These are phyloP conservation scores for Vishniacozyma victoriae DNA, from an alignment of 768 basidiomycete species.

Conservation along the genomic window DNA sequence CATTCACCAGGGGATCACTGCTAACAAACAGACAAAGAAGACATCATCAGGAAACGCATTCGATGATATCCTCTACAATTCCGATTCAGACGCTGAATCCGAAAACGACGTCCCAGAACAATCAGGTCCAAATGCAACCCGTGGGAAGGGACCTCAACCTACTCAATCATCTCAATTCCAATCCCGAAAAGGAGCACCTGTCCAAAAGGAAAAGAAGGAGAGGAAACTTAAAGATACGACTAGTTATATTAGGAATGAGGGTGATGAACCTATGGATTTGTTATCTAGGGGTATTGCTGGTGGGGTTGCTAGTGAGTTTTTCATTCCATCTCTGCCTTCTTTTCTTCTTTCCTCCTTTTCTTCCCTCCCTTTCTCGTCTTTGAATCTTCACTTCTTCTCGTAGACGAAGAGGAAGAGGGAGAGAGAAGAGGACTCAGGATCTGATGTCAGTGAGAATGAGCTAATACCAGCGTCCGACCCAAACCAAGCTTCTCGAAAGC, in stretches of 20 bases:
- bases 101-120: slow-evolving; percentile 37
- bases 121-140: not conserved
- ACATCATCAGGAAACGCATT: slow-evolving; percentile 76
- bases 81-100: slow-evolving; percentile 81
- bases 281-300: slow-evolving; percentile 60
- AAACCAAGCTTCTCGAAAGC: slow-evolving; percentile 46
- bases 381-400: too few relatives aligned
- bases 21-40: slow-evolving; percentile 55
- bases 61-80: slow-evolving; percentile 94
- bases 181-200: slow-evolving; percentile 8
- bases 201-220: slow-evolving; percentile 33
- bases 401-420: too few relatives aligned
- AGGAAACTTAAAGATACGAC: slow-evolving; percentile 48
- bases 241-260: slow-evolving; percentile 71
- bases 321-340: not conserved
- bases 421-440: too few relatives aligned
- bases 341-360: not conserved
- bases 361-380: not conserved
- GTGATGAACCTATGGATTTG: slow-evolving; percentile 92
- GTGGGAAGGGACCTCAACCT: slow-evolving; percentile 5
- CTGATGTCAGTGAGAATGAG: too few relatives aligned
- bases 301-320: slow-evolving; percentile 44
- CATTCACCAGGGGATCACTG: too few relatives aligned
- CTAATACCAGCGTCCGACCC: slow-evolving; percentile 37
- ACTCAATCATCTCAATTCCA: too few relatives aligned